Base-by-base conservation (phyloP, 1,284 basidiomycete genomes). In the Meripilus lineatus region DNA sequence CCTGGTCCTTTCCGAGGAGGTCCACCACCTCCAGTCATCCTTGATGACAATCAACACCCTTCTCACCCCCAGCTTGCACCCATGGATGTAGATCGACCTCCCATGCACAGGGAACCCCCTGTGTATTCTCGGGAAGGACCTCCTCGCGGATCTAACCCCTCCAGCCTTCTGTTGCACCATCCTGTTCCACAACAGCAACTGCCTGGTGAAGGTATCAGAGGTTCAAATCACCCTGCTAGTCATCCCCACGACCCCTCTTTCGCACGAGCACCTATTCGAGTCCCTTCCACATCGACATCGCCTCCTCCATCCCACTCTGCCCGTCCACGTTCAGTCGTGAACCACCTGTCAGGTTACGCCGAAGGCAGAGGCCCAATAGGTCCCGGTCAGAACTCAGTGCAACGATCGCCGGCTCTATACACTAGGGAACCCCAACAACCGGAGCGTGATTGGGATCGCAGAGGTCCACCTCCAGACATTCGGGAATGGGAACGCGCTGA, bases 61-160 rank as follows among this genome's bases (percentile, higher is more conserved):
- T 72, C 76, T 4, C 84, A 88, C 50, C 79, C 84, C 0, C 84
- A 79, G 2, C 70, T 93, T 17, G 89, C 87, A 2, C 75, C 89
- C 0, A 93, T 93, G 83, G 89, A 93, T 14, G 75, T 88, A 4
- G 88, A 92, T 45, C 74, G 81, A n/a, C 73, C 74, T 10, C 74
- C 75, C 7, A 57, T 68, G 43, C 72, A 51, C 24, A 74, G 79
- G 15, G 81, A 82, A 40, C 75, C 74, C 48, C 66, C 73, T 13
- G 63, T 61, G 14, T 55, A 60, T 18, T 41, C 58, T 36, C 72
- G 77, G 18, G 80, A 78, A 3, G 60, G 60, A 8, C 10, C 30
- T 18, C 62, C 66, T 3, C 72, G 78, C 21, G 75, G 75, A 3
- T 75, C 76, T 3, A 63, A 66, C 5, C 73, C 75, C 6, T 73